Evolutionary conservation across 805 yeast species (phyloP).

Genomic region (Pichia occidentalis): DNA sequence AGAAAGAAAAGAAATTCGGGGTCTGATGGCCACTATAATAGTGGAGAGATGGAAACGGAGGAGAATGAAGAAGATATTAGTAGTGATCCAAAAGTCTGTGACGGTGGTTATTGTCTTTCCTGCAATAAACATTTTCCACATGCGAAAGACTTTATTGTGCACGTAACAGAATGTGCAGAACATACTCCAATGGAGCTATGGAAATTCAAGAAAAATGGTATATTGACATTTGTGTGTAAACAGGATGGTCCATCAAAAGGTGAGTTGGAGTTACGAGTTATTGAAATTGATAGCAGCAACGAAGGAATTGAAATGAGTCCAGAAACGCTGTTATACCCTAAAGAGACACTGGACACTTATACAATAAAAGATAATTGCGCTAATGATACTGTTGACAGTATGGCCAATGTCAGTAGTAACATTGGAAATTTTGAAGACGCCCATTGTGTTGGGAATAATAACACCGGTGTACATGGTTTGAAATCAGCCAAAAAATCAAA

Average conservation of each 20-base stretch:
- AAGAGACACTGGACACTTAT: too few relatives aligned
- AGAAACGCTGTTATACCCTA: too few relatives aligned
- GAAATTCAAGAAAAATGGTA: slow-evolving; percentile 29
- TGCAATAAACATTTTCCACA: slow-evolving; percentile 53
- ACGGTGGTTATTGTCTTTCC: slow-evolving; percentile 61
- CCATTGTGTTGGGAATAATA: too few relatives aligned
- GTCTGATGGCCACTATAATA: slow-evolving; percentile 17
- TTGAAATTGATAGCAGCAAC: background rate
- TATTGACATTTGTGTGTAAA: slow-evolving; percentile 25
- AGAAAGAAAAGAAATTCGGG: background rate
- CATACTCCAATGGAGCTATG: slow-evolving; percentile 30
- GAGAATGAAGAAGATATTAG: slow-evolving; percentile 1
- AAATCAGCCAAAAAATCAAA: too few relatives aligned
- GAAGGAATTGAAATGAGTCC: too few relatives aligned
- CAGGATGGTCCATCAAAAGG: slow-evolving; percentile 12
- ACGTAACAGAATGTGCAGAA: slow-evolving; percentile 56
- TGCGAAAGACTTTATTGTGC: slow-evolving; percentile 54
- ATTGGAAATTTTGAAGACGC: too few relatives aligned
- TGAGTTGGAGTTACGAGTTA: slow-evolving; percentile 5
- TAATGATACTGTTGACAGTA: too few relatives aligned
- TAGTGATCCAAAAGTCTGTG: slow-evolving; percentile 30
- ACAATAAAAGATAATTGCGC: too few relatives aligned
- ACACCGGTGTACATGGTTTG: too few relatives aligned
- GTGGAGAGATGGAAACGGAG: slow-evolving; percentile 18
- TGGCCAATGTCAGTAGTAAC: too few relatives aligned